A percentile compares a stretch with the other conserved stretches of the same genome.
phyloP scores from a whole-genome alignment of 371 early-diverging fungal genomes.

The Globomyces sp. region DNA sequence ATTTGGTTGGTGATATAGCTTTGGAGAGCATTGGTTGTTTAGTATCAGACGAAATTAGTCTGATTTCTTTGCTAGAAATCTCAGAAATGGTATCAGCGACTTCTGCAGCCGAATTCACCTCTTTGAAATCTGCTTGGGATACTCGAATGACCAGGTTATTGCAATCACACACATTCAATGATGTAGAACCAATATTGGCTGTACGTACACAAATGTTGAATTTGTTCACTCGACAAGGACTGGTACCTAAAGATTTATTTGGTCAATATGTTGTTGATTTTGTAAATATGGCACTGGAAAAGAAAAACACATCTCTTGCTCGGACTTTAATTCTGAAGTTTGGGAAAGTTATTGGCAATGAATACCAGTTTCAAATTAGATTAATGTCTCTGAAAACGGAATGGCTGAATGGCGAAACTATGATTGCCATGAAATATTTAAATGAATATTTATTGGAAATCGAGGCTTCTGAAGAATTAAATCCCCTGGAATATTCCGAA shows the following conservation, averaged over 20 bases:
- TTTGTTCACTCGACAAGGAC: not conserved
- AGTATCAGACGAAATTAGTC: too few relatives aligned
- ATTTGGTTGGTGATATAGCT: too few relatives aligned
- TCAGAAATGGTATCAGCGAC: not conserved
- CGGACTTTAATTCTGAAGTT: constrained; percentile 3
- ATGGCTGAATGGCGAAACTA: constrained; percentile 32
- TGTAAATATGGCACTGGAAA: not conserved
- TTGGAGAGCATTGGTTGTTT: too few relatives aligned
- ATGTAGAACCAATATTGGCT: constrained; percentile 1
- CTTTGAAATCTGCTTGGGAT: not conserved
- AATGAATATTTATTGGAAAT: constrained; percentile 13
- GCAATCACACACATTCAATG: not conserved
- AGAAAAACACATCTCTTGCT: constrained; percentile 6
- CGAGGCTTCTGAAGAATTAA: constrained; percentile 1
- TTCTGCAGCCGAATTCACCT: not conserved
- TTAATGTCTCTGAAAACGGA: constrained; percentile 20
- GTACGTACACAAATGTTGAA: not conserved
- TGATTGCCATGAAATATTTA: constrained; percentile 28
- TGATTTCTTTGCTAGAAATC: not conserved
- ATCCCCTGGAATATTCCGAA: constrained; percentile 4
- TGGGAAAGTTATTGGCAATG: constrained; percentile 14
- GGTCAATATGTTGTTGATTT: not conserved
- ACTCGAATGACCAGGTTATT: not conserved
- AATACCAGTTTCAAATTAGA: not conserved
- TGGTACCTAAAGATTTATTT: not conserved